A percentile compares a stretch with the other conserved stretches of the same genome.
Conservation (phyloP, 306 rosid genomes). For the Vigna mungo region DNA sequence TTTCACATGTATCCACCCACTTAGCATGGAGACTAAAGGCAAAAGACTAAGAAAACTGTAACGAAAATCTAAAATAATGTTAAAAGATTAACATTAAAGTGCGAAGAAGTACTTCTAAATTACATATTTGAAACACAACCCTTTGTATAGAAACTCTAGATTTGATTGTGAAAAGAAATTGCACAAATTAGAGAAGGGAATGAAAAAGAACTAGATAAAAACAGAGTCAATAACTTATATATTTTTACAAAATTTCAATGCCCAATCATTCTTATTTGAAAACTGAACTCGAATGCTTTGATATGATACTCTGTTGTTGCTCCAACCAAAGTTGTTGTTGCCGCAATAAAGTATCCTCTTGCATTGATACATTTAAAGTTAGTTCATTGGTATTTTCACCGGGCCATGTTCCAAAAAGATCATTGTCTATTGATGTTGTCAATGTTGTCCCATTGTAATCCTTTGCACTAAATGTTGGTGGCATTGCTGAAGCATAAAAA, state of each 20-base stretch:
- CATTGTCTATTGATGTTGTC: conserved; percentile 39
- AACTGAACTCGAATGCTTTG: conserved; percentile 54
- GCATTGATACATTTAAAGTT: conserved; percentile 40
- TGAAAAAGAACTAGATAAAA: not conserved
- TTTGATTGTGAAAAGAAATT: not conserved
- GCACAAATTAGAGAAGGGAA: not conserved
- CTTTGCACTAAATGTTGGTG: conserved; percentile 47
- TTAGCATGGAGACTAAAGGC: too few relatives aligned
- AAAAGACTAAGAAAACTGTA: too few relatives aligned
- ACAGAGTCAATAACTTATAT: not conserved
- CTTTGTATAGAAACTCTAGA: too few relatives aligned
- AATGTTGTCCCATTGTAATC: conserved; percentile 13
- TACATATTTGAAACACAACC: not conserved
- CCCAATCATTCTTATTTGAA: not conserved
- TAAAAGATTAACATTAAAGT: too few relatives aligned
- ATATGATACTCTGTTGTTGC: conserved; percentile 80
- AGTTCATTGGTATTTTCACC: conserved; percentile 17
- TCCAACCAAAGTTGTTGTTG: conserved; percentile 76
- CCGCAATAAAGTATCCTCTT: conserved; percentile 46
- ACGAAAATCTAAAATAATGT: too few relatives aligned
- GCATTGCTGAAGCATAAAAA: conserved; percentile 7
- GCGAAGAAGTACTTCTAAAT: too few relatives aligned
- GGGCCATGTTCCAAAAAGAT: conserved; percentile 63
- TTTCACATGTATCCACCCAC: too few relatives aligned
- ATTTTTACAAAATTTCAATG: not conserved